Evolutionary conservation across 306 rosid genomes (phyloP).

Genomic region (Clitoria ternatea): DNA sequence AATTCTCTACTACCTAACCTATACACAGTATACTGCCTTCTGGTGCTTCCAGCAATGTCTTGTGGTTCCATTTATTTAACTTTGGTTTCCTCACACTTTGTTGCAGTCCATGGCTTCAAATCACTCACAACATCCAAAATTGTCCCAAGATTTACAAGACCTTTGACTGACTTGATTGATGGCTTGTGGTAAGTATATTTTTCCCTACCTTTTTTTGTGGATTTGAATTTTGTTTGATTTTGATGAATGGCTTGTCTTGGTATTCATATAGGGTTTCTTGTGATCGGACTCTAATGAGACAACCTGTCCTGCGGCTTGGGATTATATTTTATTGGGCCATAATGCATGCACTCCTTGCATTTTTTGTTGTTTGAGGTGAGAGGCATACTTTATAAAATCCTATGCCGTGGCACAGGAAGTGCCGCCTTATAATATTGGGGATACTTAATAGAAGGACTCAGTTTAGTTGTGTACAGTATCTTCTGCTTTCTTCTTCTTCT

Average conservation of each 20-base stretch:
- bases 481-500: slow-evolving; percentile 18
- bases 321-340: slow-evolving; percentile 84
- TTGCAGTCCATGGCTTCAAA: slow-evolving; percentile 91
- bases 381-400: slow-evolving; percentile 13
- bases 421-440: slow-evolving; percentile 14
- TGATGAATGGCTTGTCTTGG: slow-evolving; percentile 7
- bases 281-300: slow-evolving; percentile 92
- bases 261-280: slow-evolving; percentile 79
- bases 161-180: slow-evolving; percentile 79
- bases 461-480: slow-evolving; percentile 35
- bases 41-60: neutral
- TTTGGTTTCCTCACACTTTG: slow-evolving; percentile 21
- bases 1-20: slow-evolving; percentile 14
- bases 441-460: neutral
- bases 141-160: slow-evolving; percentile 89
- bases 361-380: slow-evolving; percentile 67
- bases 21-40: slow-evolving; percentile 2
- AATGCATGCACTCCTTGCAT: slow-evolving; percentile 79
- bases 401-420: neutral
- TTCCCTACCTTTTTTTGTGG: neutral
- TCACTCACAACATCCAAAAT: slow-evolving; percentile 81
- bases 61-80: neutral
- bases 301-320: slow-evolving; percentile 79
- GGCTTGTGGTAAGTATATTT: slow-evolving; percentile 77
- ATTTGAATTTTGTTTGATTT: neutral